A percentile compares a stretch with the other conserved stretches of the same genome.
These are phyloP conservation scores for Alternaria hordeiaustralica DNA, from an alignment of 2,329 filamentous ascomycete genomes.

Conservation along the genomic window DNA sequence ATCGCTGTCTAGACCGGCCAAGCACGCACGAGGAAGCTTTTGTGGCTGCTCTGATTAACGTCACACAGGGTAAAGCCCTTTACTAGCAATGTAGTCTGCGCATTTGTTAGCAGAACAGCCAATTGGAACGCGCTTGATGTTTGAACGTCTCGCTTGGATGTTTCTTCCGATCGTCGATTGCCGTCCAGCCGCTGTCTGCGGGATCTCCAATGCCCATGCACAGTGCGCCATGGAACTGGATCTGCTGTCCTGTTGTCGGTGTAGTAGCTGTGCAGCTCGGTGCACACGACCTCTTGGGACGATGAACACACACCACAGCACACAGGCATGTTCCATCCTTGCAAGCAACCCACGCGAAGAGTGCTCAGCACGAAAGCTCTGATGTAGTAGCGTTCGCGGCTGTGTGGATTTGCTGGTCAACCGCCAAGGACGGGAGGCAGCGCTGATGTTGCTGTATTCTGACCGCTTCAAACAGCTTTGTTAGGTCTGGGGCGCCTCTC, in stretches of 20 bases:
- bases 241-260: slow-evolving; percentile 1
- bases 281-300: not conserved
- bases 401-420: not conserved
- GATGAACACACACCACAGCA: not conserved
- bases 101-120: slow-evolving; percentile 1
- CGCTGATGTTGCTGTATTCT: not conserved
- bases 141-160: not conserved
- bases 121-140: slow-evolving; percentile 1
- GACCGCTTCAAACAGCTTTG: not conserved
- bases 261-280: not conserved
- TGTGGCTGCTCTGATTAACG: slow-evolving; percentile 11
- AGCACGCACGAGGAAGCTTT: slow-evolving; percentile 9
- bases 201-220: slow-evolving; percentile 11
- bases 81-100: not conserved
- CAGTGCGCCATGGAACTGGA: slow-evolving; percentile 11
- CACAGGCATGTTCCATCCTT: not conserved
- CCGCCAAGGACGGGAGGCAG: not conserved
- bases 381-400: not conserved
- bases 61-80: slow-evolving; percentile 1
- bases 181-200: slow-evolving; percentile 18
- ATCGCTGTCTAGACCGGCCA: slow-evolving; percentile 11
- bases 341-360: not conserved
- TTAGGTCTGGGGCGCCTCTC: not conserved
- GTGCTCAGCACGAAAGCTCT: not conserved
- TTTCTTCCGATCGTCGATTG: slow-evolving; percentile 13